Conservation (phyloP, 208 protist genomes). For the Crithidia thermophila region DNA sequence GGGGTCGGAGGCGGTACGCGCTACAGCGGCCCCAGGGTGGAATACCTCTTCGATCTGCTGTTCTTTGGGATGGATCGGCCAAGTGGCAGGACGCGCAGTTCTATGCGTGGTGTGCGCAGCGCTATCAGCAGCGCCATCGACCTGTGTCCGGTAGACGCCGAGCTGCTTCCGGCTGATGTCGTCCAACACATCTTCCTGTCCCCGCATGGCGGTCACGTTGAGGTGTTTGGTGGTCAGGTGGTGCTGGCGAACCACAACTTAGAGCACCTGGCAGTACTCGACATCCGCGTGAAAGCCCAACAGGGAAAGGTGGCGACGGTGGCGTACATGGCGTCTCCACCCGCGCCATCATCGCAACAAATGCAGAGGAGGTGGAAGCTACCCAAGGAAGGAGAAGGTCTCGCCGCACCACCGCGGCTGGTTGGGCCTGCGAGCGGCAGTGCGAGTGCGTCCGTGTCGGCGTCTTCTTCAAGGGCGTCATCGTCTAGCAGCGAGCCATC, state of each 20-base stretch:
- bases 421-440: not conserved
- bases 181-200: conserved; percentile 24
- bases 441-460: not conserved
- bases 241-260: conserved; percentile 30
- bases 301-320: too few relatives aligned
- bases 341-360: too few relatives aligned
- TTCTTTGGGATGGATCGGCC: conserved; percentile 18
- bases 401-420: not conserved
- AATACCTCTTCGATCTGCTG: conserved; percentile 29
- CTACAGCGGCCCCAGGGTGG: not conserved
- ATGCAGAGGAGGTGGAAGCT: too few relatives aligned
- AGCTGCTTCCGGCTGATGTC: conserved; percentile 5
- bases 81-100: not conserved
- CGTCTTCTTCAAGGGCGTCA: not conserved
- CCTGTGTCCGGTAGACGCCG: conserved; percentile 4
- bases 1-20: not conserved
- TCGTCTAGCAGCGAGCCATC: not conserved
- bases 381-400: too few relatives aligned
- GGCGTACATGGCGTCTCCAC: too few relatives aligned
- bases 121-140: conserved; percentile 2
- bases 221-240: conserved; percentile 30
- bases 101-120: too few relatives aligned
- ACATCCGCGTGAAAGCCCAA: too few relatives aligned
- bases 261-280: conserved; percentile 13
- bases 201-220: conserved; percentile 17